Percentiles rank a stretch among this genome's conserved stretches.
Evolutionary conservation across 768 basidiomycete species (phyloP).

Genomic region (Kwoniella newhampshirensis): DNA sequence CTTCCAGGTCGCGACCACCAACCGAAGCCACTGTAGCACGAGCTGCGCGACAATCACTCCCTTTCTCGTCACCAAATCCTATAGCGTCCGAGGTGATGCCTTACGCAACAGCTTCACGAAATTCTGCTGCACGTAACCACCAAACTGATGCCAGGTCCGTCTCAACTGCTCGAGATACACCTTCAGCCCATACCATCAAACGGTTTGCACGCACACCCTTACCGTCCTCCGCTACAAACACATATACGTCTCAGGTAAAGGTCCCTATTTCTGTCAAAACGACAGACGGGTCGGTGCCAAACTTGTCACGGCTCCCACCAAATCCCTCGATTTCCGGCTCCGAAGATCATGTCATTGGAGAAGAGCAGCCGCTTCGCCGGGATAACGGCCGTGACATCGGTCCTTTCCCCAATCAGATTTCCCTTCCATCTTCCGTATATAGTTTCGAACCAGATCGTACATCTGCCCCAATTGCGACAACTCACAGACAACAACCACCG

Average conservation of each 20-base stretch:
- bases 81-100: no score
- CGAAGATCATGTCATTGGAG: conserved; percentile 2
- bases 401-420: not conserved
- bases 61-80: not conserved
- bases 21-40: conserved; percentile 5
- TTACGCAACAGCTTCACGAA: no score
- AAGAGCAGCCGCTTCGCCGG: not conserved
- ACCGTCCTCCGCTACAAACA: not conserved
- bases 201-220: conserved; percentile 10
- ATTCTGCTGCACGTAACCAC: no score
- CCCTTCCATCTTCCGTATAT: not conserved
- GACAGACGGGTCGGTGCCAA: no score
- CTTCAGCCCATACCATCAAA: conserved; percentile 7
- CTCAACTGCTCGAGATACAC: not conserved
- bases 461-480: not conserved
- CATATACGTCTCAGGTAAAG: not conserved
- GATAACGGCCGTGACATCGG: not conserved
- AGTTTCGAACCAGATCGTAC: not conserved
- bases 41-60: conserved; percentile 12
- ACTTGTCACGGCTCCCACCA: no score
- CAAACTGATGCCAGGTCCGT: not conserved
- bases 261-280: conserved; percentile 7
- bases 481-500: conserved; percentile 19
- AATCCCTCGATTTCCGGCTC: no score
- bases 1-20: not conserved